Conservation (phyloP, 768 basidiomycete genomes). For the Auricularia auricula-judae region DNA sequence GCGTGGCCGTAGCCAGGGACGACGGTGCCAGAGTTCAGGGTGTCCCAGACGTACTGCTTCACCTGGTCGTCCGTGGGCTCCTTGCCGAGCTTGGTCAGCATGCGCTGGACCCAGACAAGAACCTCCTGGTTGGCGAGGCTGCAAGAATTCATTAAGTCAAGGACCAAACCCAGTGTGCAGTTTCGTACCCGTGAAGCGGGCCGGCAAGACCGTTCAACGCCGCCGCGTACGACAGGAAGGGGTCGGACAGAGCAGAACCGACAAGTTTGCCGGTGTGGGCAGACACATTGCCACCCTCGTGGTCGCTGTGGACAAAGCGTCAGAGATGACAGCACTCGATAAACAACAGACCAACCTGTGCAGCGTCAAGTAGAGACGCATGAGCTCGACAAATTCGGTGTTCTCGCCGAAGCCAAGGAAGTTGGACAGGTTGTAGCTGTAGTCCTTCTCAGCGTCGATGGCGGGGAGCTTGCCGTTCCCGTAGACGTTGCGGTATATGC, state of each 20-base stretch:
- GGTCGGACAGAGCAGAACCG: constrained; percentile 92
- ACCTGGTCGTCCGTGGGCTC: constrained; percentile 78
- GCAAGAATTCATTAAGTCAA: not conserved
- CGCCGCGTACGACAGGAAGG: constrained; percentile 89
- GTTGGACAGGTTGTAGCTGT: constrained; percentile 79
- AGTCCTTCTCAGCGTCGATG: constrained; percentile 77
- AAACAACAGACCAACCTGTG: constrained; percentile 48
- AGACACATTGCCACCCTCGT: constrained; percentile 98
- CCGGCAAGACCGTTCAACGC: constrained; percentile 94
- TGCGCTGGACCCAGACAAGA: constrained; percentile 85
- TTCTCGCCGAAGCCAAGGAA: constrained; percentile 90
- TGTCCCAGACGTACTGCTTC: constrained; percentile 90
- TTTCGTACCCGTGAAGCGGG: constrained; percentile 69
- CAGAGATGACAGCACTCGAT: too few relatives aligned
- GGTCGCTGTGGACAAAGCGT: constrained; percentile 44
- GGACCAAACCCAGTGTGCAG: not conserved
- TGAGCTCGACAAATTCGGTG: constrained; percentile 79
- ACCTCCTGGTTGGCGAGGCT: constrained; percentile 93
- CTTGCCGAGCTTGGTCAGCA: constrained; percentile 83
- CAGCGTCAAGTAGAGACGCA: constrained; percentile 93
- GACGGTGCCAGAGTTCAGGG: constrained; percentile 86
- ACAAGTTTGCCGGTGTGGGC: constrained; percentile 90
- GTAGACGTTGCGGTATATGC: constrained; percentile 82
- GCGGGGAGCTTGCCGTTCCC: constrained; percentile 79
- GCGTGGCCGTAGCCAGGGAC: constrained; percentile 89